Conservation (phyloP, 2,329 filamentous ascomycete species). For the Acrocalymma vagum region DNA sequence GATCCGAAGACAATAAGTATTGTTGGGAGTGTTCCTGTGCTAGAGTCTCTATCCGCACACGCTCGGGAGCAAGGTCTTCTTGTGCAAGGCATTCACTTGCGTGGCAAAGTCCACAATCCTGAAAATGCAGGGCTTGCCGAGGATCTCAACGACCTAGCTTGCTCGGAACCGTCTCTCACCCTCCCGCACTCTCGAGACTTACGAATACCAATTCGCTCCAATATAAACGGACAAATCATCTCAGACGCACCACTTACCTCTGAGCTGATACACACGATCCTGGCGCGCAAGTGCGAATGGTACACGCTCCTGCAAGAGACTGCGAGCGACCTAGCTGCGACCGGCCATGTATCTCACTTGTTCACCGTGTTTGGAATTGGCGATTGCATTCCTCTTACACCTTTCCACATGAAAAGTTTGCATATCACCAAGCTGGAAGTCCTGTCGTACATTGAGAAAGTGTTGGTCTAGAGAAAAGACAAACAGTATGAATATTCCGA, state of each 20-base stretch:
- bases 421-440: conserved; percentile 18
- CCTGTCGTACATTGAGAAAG: not conserved
- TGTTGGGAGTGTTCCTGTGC: conserved; percentile 19
- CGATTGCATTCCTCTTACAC: conserved; percentile 25
- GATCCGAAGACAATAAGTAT: conserved; percentile 32
- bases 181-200: conserved; percentile 10
- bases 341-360: conserved; percentile 12
- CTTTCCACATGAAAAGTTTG: conserved; percentile 19
- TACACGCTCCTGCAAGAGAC: conserved; percentile 23
- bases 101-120: conserved; percentile 31
- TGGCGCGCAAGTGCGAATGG: conserved; percentile 30
- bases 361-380: conserved; percentile 30
- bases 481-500: conserved; percentile 11
- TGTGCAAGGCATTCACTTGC: conserved; percentile 23
- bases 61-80: conserved; percentile 18
- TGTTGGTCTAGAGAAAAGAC: conserved; percentile 4
- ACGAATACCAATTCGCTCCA: conserved; percentile 22
- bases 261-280: conserved; percentile 23
- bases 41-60: conserved; percentile 15
- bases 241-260: conserved; percentile 4
- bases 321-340: conserved; percentile 20
- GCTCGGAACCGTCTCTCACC: too few relatives aligned
- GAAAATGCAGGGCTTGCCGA: conserved; percentile 25
- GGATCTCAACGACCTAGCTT: conserved; percentile 19
- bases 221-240: conserved; percentile 13